Conservation (phyloP, 805 yeast genomes). For the Candida adriatica region DNA sequence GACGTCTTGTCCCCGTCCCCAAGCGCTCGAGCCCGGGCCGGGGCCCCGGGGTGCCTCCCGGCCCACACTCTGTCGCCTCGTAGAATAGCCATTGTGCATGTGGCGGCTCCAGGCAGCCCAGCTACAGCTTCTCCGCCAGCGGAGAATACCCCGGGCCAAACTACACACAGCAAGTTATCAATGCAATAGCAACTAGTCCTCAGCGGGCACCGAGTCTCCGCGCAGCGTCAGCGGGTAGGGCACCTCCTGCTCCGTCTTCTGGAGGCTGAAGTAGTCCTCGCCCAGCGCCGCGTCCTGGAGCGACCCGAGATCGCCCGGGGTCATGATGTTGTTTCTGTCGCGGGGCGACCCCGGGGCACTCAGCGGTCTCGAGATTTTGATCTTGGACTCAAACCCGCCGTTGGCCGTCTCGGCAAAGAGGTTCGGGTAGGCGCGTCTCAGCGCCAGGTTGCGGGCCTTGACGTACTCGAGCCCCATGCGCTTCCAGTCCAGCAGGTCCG, state of each 20-base stretch:
- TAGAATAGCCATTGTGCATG: no score
- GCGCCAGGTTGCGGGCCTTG: constrained; percentile 87
- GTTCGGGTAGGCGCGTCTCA: constrained; percentile 91
- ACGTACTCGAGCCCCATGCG: constrained; percentile 96
- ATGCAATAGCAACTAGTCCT: no score
- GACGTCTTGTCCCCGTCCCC: no score
- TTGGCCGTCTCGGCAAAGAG: constrained; percentile 40
- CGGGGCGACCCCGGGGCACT: constrained; percentile 98
- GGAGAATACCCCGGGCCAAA: no score
- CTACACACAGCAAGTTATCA: no score
- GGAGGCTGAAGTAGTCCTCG: constrained; percentile 64
- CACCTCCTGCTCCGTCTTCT: constrained; percentile 39
- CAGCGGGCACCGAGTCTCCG: constrained; percentile 39
- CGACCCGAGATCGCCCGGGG: constrained; percentile 98
- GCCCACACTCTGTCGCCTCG: no score
- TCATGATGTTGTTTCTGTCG: constrained; percentile 70
- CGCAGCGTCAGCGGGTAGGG: constrained; percentile 43
- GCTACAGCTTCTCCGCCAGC: no score
- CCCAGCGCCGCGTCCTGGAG: constrained; percentile 82
- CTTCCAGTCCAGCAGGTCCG: constrained; percentile 94
- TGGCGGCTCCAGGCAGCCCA: no score
- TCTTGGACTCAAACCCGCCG: constrained; percentile 34
- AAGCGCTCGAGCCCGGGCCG: no score
- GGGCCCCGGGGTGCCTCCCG: no score
- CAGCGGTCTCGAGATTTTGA: constrained; percentile 83